Evolutionary conservation across 306 rosid genomes (phyloP).

Genomic region (Prosopis cineraria): DNA sequence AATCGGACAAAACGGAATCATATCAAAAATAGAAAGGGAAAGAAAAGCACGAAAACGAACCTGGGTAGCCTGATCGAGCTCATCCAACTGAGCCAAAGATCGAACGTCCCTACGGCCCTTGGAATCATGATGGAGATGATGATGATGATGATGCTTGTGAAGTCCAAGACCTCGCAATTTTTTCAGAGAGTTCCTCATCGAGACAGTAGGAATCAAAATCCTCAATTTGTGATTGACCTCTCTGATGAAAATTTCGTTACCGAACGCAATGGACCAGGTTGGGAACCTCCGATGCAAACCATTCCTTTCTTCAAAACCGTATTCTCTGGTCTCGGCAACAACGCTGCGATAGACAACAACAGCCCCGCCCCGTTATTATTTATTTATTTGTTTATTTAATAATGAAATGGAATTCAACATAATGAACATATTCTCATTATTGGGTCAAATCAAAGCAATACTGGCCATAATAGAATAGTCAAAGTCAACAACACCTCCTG

Average conservation of each 20-base stretch:
- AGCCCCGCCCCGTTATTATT: neutral
- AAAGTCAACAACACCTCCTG: neutral
- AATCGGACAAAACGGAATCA: neutral
- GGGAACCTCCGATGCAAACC: neutral
- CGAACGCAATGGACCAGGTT: neutral
- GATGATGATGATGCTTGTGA: constrained; percentile 48
- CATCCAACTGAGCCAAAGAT: constrained; percentile 69
- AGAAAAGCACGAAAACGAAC: constrained; percentile 26
- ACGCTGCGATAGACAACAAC: neutral
- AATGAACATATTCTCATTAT: neutral
- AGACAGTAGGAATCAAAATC: neutral
- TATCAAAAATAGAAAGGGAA: neutral
- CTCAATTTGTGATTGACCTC: neutral
- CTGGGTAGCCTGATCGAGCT: constrained; percentile 91
- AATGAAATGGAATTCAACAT: constrained; percentile 2
- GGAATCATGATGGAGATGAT: constrained; percentile 37
- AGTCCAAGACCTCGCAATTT: constrained; percentile 80
- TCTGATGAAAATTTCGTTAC: neutral
- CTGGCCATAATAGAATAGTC: neutral
- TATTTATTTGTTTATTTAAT: neutral
- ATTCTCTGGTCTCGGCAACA: constrained; percentile 35
- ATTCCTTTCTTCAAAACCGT: constrained; percentile 28
- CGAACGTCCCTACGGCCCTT: constrained; percentile 53
- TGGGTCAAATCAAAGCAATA: constrained; percentile 1
- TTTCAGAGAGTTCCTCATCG: constrained; percentile 78